Evolutionary conservation across 2,329 filamentous ascomycete genomes (phyloP), one percentile per base, ranked within the genome.

Genomic region (Sphaerulina vaccinii): DNA sequence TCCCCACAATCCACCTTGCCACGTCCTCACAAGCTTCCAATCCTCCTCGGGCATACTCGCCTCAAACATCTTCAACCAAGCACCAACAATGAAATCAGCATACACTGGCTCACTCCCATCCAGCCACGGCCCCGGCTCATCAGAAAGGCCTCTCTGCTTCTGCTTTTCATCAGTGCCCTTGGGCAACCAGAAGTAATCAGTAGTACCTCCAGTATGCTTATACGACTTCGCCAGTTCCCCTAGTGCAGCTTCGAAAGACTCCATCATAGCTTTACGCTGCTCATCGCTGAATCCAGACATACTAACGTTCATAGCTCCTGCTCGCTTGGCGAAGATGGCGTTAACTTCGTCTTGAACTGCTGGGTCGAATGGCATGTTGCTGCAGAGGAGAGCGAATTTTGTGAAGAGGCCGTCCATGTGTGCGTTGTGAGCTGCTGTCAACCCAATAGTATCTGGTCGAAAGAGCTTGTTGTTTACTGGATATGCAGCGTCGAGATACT

Each of bases 21-120:
- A 83, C 0, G 62, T 56, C 40, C 60, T 68, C 9, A 79, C 53
- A 47, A 72, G 66, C 53, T 75, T 60, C 78, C 78, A 82, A 51
- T 82, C 79, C 2, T 59, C 54, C 48, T 59, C 46, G 0, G 73
- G 73, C 48, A 82, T 60, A 21, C 68, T 71, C 11, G 35, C 62
- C 3, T 58, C 54, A 47, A 74, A 58, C 74, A 80, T 78, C 5
- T 71, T 69, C 62, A 83, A 49, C 80, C 81, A 84, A 0, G 68
- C 78, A 1, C 79, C 80, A 1, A 84, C 73, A 27, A 83, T 79
- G 0, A 82, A 60, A 59, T 84, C 81, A 1, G 78, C 79, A 68
- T 83, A 82, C 38, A 61, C 75, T 1, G 72, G 70, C 61, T 57
- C 61, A 1, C 55, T 41, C 0, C 79, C 79, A 1, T 79, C 67